A percentile compares a stretch with the other conserved stretches of the same genome.
Evolutionary conservation across 192 early-diverging fungal species (phyloP).

Genomic region (Dissophora ornata): DNA sequence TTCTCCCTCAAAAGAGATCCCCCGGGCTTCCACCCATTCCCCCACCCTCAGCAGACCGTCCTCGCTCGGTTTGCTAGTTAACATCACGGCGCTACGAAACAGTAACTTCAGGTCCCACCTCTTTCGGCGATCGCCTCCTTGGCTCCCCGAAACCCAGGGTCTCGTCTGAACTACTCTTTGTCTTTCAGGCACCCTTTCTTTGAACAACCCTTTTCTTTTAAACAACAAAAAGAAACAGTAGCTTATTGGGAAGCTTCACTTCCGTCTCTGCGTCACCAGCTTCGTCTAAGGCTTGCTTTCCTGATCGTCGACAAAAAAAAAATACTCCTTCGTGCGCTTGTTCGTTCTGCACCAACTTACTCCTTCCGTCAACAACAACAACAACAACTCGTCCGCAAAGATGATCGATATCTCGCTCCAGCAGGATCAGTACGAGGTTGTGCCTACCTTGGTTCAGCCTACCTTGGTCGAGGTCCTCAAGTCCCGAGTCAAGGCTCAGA

Average conservation of each 20-base stretch:
- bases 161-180: constrained; percentile 40
- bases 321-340: no score
- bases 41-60: constrained; percentile 35
- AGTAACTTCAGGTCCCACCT: constrained; percentile 16
- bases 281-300: no score
- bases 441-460: constrained; percentile 33
- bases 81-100: constrained; percentile 55
- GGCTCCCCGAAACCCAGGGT: constrained; percentile 47
- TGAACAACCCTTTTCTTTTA: background rate
- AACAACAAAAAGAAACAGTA: background rate
- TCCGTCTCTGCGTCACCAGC: constrained; percentile 8
- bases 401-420: constrained; percentile 52
- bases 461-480: constrained; percentile 37
- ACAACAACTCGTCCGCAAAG: background rate
- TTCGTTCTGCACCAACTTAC: no score
- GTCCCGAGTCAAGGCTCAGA: constrained; percentile 17
- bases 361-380: background rate
- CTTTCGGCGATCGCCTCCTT: constrained; percentile 55
- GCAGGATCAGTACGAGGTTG: constrained; percentile 39
- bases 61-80: constrained; percentile 44
- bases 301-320: no score
- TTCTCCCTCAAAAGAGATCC: constrained; percentile 2
- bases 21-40: constrained; percentile 42
- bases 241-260: constrained; percentile 14
- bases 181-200: constrained; percentile 6